Evolutionary conservation across 768 basidiomycete genomes (phyloP), one percentile per base, ranked within the genome.

Genomic region (Boletellus emodensis): DNA sequence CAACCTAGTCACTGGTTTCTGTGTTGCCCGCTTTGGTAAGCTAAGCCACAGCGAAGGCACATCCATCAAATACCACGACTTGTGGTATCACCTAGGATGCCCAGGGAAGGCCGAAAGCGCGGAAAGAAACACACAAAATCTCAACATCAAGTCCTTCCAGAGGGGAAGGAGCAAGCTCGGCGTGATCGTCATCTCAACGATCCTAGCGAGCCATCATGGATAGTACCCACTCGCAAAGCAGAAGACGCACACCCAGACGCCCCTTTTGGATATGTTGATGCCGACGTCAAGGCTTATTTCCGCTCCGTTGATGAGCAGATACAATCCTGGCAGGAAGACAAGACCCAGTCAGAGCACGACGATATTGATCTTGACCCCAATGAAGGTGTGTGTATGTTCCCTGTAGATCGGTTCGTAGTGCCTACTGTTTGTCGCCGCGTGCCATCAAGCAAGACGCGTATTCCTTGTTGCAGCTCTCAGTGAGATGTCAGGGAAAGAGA

Each of bases 221-320:
- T 90, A 45, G 72, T 81, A 10, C 62, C 78, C 42, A 64, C 73
- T 15, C 68, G 65, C 32, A 59, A 66, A 30, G 48, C 64, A n/a
- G 67, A 72, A 35, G 75, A 77, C 45, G 48, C 69, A 46, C 75
- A 83, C 60, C 63, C 64, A 14, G 89, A 90, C 52, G 87, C 88
- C 39, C 93, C 94, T 2, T 96, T 94, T 65, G 94, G 93, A 50
- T 87, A 84, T 53, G 83, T 95, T 8, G 93, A 95, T 57, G 79
- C 81, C 17, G 94, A 95, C 62, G 75, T 95, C 28, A 95, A 95
- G 66, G 90, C 92, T 2, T 97, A 97, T 70, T 95, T 96, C 60
- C 73, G 87, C 40, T 90, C 84, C 1, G 91, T 95, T 11, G 91
- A 96, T 55, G 74, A 84, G 30, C 90, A 94, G 63, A 84, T 96